A percentile compares a stretch with the other conserved stretches of the same genome.
Evolutionary conservation across 495 filamentous ascomycete species (phyloP).

Genomic region (Xylaria acuta): DNA sequence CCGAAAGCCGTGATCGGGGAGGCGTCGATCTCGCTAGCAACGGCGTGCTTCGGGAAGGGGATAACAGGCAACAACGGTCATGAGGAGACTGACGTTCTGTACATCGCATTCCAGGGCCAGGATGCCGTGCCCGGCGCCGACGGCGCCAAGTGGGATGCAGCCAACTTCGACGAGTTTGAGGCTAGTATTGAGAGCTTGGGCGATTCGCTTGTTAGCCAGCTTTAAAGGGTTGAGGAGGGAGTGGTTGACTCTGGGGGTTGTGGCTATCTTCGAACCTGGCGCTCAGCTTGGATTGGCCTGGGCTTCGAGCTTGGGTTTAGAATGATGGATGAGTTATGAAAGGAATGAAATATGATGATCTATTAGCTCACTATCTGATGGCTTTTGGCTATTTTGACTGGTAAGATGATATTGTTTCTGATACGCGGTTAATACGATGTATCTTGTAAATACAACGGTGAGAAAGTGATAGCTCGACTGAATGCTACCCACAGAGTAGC

Average conservation of each 20-base stretch:
- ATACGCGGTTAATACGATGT: no score
- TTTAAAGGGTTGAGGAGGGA: not conserved
- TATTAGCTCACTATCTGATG: no score
- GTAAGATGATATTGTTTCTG: no score
- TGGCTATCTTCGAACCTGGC: no score
- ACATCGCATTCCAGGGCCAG: constrained; percentile 60
- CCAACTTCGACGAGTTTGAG: constrained; percentile 53
- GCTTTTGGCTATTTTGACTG: no score
- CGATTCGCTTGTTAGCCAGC: constrained; percentile 44
- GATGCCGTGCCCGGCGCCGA: constrained; percentile 55
- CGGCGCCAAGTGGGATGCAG: constrained; percentile 57
- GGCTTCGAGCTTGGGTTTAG: no score
- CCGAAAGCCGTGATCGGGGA: constrained; percentile 59
- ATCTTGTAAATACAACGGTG: no score
- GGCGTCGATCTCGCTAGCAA: constrained; percentile 62
- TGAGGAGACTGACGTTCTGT: constrained; percentile 58
- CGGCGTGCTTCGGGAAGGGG: constrained; percentile 59
- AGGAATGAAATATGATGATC: no score
- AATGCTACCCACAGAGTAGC: no score
- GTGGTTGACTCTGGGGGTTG: no score
- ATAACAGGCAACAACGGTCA: constrained; percentile 61
- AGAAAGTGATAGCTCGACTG: no score
- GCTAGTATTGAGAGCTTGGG: constrained; percentile 56
- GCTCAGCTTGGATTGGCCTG: not conserved
- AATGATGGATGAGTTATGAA: no score